Evolutionary conservation across 2,329 filamentous ascomycete species (phyloP).

Genomic region (Sarocladiaceae sp.): DNA sequence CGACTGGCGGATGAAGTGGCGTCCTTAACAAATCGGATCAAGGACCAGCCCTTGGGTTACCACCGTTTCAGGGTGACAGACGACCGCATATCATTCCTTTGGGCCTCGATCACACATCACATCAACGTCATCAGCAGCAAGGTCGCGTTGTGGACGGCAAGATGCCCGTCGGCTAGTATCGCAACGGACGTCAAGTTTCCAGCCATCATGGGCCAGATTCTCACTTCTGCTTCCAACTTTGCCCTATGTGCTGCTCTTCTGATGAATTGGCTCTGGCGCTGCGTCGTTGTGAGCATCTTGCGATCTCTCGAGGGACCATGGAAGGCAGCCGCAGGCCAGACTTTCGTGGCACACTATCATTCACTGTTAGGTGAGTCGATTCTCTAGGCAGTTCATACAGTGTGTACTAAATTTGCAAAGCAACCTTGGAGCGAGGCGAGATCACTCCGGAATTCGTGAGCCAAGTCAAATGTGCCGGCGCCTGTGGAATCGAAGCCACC

Average conservation of each 20-base stretch:
- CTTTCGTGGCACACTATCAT: slow-evolving; percentile 1
- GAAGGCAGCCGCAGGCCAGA: background rate
- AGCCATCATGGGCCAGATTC: background rate
- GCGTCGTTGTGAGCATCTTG: background rate
- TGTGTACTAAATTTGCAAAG: background rate
- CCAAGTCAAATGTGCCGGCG: background rate
- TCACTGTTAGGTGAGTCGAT: background rate
- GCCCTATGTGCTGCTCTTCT: background rate
- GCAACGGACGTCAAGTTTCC: background rate
- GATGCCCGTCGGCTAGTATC: too few relatives aligned
- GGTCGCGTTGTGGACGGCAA: too few relatives aligned
- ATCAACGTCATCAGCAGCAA: too few relatives aligned
- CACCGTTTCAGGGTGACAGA: too few relatives aligned
- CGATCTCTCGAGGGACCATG: background rate
- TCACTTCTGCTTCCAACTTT: background rate
- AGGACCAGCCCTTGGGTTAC: too few relatives aligned
- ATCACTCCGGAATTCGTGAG: slow-evolving; percentile 1
- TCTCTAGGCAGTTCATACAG: background rate
- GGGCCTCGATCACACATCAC: too few relatives aligned
- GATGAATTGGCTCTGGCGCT: background rate
- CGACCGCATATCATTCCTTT: too few relatives aligned
- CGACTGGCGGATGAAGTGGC: background rate
- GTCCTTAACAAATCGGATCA: too few relatives aligned
- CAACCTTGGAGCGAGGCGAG: background rate
- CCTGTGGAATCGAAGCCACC: background rate